Conservation (phyloP, 495 filamentous ascomycete species). For the Staphylotrichum longicolle region DNA sequence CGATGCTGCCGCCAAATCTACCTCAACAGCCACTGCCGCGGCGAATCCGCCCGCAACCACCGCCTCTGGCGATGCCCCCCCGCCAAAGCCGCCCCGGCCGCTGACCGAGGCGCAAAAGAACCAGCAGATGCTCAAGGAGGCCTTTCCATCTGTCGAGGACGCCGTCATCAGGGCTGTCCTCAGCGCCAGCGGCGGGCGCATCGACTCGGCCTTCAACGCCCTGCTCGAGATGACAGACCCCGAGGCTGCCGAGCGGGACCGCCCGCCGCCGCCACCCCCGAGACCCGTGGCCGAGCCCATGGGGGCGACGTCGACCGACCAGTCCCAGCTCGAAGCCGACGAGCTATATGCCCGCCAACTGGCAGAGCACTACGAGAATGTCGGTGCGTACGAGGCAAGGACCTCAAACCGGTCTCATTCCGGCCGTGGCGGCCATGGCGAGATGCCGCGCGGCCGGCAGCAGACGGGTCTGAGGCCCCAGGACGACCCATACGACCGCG, state of each 20-base stretch:
- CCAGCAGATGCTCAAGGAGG: slow-evolving; percentile 85
- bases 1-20: slow-evolving; percentile 31
- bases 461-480: slow-evolving; percentile 46
- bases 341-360: slow-evolving; percentile 92
- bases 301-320: slow-evolving; percentile 55
- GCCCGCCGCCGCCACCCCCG: slow-evolving; percentile 66
- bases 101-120: slow-evolving; percentile 76
- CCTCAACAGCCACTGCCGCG: slow-evolving; percentile 40
- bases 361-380: slow-evolving; percentile 79
- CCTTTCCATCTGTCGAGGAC: slow-evolving; percentile 81
- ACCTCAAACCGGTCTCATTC: slow-evolving; percentile 40
- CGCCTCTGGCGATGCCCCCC: slow-evolving; percentile 55
- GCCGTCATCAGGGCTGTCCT: slow-evolving; percentile 86
- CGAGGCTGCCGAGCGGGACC: slow-evolving; percentile 66
- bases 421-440: slow-evolving; percentile 29
- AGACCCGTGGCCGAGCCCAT: slow-evolving; percentile 51
- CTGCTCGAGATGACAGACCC: slow-evolving; percentile 95
- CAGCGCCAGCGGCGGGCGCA: slow-evolving; percentile 75
- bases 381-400: slow-evolving; percentile 51
- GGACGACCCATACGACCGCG: slow-evolving; percentile 55
- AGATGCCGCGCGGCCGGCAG: slow-evolving; percentile 39
- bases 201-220: slow-evolving; percentile 96
- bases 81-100: slow-evolving; percentile 86
- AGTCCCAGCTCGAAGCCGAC: slow-evolving; percentile 82
- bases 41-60: slow-evolving; percentile 37